Evolutionary conservation across 1,139 yeast genomes (phyloP), one percentile per base, ranked within the genome.

Genomic region (Geotrichum citri-aurantii): DNA sequence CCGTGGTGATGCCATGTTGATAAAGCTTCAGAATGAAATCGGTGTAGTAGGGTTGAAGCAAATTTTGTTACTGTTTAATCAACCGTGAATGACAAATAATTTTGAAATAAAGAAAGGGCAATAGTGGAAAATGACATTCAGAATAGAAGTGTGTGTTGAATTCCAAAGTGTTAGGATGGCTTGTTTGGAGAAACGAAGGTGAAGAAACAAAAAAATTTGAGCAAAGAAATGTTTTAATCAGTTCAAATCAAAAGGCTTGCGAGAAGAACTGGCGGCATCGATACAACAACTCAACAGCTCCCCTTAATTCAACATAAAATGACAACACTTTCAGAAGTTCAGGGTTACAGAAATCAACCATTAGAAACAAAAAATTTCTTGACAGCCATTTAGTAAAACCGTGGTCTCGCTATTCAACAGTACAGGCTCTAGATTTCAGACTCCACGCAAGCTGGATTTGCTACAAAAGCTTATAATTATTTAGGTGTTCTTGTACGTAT

Each of bases 1-100:
- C 19, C 42, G 54, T 40, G 49, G 42, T 29, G 54, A 26, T 51
- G 47, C 8, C 54, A 37, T 51, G 7, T 37, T 23, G 27, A 19
- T 29, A 21, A 19, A 21, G 46, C 23, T 29, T 37, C 14, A 50
- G n/a, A 24, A 24, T 23, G n/a, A 48, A 17, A 17, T 26, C 44
- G 17, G 44, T 37, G n/a, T 6, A 33, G 17, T 33, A 33, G 6
- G 40, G 14, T 33, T 33, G n/a, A 11, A 33, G 7, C 40, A 33
- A 33, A n/a, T 11, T n/a, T 37, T 37, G 17, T 37, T 37, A 14
- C 44, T 37, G 19, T 37, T 37, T 37, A 37, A 37, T 37, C 44
- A 37, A 37, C 19, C 19, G 44, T 37, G 14, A 11, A 37, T 37
- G 7, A 17, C 8, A 17, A 37, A 37, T n/a, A 14, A n/a, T 19